Conservation (phyloP, 1,284 basidiomycete species). For the Fomitopsis betulina region DNA sequence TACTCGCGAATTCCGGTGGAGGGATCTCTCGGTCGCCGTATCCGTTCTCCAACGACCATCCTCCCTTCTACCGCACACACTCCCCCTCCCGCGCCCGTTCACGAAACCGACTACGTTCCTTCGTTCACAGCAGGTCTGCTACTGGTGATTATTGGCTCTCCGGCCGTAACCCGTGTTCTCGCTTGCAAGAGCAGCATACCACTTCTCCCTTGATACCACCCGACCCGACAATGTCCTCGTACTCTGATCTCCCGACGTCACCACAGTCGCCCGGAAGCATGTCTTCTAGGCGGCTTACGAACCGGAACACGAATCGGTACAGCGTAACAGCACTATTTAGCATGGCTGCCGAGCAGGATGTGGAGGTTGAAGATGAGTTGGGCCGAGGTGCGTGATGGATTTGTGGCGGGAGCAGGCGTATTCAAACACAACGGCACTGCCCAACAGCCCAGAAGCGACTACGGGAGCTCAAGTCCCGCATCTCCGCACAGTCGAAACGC, state of each 20-base stretch:
- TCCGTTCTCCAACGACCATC: constrained; percentile 1
- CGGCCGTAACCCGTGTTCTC: not conserved
- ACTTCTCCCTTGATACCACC: constrained; percentile 8
- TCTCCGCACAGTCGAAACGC: constrained; percentile 98
- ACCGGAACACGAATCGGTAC: constrained; percentile 94
- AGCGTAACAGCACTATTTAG: constrained; percentile 95
- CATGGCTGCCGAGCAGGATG: constrained; percentile 98
- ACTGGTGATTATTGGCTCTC: not conserved
- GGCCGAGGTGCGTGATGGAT: constrained; percentile 71
- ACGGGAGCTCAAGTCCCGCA: constrained; percentile 94
- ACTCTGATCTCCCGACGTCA: constrained; percentile 47
- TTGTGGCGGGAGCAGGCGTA: not conserved
- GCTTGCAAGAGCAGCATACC: constrained; percentile 2
- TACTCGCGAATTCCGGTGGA: not conserved
- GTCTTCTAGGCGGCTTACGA: constrained; percentile 71
- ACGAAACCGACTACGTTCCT: constrained; percentile 8
- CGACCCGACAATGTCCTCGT: constrained; percentile 32
- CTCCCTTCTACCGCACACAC: not conserved
- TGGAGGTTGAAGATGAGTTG: constrained; percentile 97
- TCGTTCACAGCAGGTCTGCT: constrained; percentile 5
- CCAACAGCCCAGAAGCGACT: constrained; percentile 87
- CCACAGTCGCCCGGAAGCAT: constrained; percentile 53
- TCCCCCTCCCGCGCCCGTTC: not conserved
- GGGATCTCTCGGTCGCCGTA: not conserved
- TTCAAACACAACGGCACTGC: not conserved